phyloP scores from a whole-genome alignment of 179 eudicot species.

The Beta macrorhiza region DNA sequence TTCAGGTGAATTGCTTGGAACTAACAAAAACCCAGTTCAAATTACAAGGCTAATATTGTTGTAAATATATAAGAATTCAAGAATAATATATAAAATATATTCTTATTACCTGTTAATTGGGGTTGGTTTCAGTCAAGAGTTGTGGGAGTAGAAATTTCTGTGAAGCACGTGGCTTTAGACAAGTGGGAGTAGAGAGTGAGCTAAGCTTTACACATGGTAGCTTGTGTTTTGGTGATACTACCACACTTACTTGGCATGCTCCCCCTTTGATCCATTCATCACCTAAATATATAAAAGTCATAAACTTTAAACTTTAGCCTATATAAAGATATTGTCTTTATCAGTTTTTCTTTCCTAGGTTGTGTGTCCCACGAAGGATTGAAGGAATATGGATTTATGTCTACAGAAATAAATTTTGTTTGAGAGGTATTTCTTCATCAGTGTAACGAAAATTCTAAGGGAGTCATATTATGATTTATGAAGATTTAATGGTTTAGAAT shows the following conservation, averaged over 20 bases:
- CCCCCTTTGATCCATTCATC: constrained; percentile 24
- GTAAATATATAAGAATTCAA: neutral
- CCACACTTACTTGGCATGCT: constrained; percentile 16
- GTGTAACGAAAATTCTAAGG: too few relatives aligned
- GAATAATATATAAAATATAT: too few relatives aligned
- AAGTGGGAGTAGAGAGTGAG: constrained; percentile 14
- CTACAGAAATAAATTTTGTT: neutral
- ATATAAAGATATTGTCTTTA: constrained; percentile 5
- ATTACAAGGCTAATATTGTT: neutral
- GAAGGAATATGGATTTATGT: neutral
- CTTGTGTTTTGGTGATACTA: constrained; percentile 29
- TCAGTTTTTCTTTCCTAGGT: neutral
- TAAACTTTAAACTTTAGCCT: neutral
- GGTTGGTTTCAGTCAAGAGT: neutral
- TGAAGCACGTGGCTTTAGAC: constrained; percentile 28
- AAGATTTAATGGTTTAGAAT: too few relatives aligned
- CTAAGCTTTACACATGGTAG: constrained; percentile 36
- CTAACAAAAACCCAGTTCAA: constrained; percentile 18
- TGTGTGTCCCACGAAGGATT: neutral
- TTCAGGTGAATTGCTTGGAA: constrained; percentile 8
- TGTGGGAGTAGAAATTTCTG: constrained; percentile 6
- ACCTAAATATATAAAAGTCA: neutral
- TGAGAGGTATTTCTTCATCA: too few relatives aligned
- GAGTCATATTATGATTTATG: too few relatives aligned
- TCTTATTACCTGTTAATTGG: neutral